These are phyloP conservation scores for Podila epicladia DNA, from an alignment of 192 early-diverging fungal species.

Conservation along the genomic window DNA sequence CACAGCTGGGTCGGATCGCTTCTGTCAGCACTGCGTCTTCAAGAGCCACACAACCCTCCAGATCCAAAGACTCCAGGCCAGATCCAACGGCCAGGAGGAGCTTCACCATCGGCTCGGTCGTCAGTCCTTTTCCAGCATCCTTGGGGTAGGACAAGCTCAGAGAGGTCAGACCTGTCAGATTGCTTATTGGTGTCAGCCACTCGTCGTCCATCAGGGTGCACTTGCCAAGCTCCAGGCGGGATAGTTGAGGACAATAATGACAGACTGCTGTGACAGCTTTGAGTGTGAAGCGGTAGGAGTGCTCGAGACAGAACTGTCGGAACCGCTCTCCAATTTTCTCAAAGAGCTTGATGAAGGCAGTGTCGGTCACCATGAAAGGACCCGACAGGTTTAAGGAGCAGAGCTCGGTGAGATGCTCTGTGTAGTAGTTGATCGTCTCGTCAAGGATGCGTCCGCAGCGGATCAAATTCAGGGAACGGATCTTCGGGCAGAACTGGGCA, in stretches of 20 bases:
- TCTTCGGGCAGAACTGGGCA: slow-evolving; percentile 66
- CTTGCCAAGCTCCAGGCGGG: slow-evolving; percentile 56
- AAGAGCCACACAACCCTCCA: slow-evolving; percentile 61
- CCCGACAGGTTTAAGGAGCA: slow-evolving; percentile 71
- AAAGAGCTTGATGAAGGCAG: slow-evolving; percentile 70
- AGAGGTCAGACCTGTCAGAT: slow-evolving; percentile 46
- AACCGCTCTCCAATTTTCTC: slow-evolving; percentile 59
- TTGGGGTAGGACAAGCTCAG: slow-evolving; percentile 57
- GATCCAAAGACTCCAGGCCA: slow-evolving; percentile 53
- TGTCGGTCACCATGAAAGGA: slow-evolving; percentile 71
- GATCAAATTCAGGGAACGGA: slow-evolving; percentile 70
- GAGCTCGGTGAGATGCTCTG: slow-evolving; percentile 53
- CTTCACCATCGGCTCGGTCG: slow-evolving; percentile 55
- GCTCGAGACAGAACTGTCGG: slow-evolving; percentile 62
- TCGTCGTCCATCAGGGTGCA: slow-evolving; percentile 59
- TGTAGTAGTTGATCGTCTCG: slow-evolving; percentile 54
- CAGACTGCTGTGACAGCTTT: slow-evolving; percentile 61
- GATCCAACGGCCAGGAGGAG: slow-evolving; percentile 59
- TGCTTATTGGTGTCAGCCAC: slow-evolving; percentile 51
- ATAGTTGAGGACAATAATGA: slow-evolving; percentile 50
- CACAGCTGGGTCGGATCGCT: slow-evolving; percentile 66
- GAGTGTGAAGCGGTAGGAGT: slow-evolving; percentile 65
- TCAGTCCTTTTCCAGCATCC: slow-evolving; percentile 30
- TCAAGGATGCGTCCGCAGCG: slow-evolving; percentile 79
- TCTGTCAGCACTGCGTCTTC: slow-evolving; percentile 64